Base-by-base conservation (phyloP, 805 yeast genomes). In the Priceomyces castillae region DNA sequence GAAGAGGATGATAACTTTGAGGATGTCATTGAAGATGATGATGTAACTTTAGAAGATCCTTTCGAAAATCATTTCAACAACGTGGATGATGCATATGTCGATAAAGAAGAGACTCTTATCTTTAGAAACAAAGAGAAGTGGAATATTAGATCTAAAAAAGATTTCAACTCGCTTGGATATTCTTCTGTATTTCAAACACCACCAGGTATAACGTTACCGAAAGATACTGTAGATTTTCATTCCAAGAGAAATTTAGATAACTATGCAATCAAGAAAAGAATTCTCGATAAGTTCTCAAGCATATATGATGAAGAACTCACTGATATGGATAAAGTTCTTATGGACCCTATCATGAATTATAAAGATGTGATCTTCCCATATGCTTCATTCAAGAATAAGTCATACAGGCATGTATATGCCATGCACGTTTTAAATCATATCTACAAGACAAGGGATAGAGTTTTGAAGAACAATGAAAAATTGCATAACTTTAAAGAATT, bases 401-500 rank as follows among this genome's bases (percentile, higher is more conserved):
- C 65, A 2, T 78, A 90, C 56, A 79, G 82, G 56, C 79, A 78
- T 47, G 61, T 86, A 28, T 86, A 86, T 62, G 59, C 74, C 0
- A 57, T 86, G 46, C 99, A 92, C 65, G 76, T 78, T 4, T 60
- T 90, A 42, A 92, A 94, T 56, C 99, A 92, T 61, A 66, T 94
- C 25, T 78, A 72, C 65, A 90, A 90, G 64, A 88, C 97, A 0
- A 77, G 97, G 57, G 97, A 90, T 62, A 68, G 82, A n/a, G 77
- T 92, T 14, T 54, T 92, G 52, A 86, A 85, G 58, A 84, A 94
- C 65, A 89, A 84, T 52, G 76, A 78, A 39, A 80, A 79, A 52
- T 51, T 82, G 16, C 64, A 70, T 23, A 51, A 61, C 14, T 69
- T 68, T 44, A 72, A 71, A 46, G 78, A 71, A 30, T 59, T 66